Conservation (phyloP, 1,139 yeast species). For the Arxiozyma slooffiae region DNA sequence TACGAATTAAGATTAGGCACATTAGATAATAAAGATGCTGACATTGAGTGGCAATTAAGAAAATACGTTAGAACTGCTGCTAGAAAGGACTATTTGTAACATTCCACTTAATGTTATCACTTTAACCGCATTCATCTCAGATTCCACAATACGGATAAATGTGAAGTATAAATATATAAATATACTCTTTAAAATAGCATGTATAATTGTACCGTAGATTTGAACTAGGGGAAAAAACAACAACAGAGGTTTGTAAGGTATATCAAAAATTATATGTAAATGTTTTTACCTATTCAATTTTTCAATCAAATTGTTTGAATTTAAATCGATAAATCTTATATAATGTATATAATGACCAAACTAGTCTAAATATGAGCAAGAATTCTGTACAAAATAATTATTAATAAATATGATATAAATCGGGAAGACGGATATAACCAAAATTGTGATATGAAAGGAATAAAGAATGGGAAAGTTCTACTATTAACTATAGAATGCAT, state of each 20-base stretch:
- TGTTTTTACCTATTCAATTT: background rate
- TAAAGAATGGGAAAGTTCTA: background rate
- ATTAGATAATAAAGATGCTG: slow-evolving; percentile 93
- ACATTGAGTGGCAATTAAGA: slow-evolving; percentile 90
- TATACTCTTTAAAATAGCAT: background rate
- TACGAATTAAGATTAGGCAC: slow-evolving; percentile 85
- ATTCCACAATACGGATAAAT: background rate
- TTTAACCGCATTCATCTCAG: background rate
- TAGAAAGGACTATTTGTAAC: slow-evolving; percentile 72
- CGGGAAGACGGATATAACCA: background rate
- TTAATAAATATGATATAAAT: too few species aligned
- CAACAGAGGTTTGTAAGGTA: background rate
- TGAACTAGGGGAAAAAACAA: too few species aligned
- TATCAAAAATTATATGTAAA: too few species aligned
- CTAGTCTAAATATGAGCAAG: too few species aligned
- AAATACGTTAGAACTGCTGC: slow-evolving; percentile 91
- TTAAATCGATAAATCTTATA: too few species aligned
- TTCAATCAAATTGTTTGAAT: background rate
- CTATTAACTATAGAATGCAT: background rate
- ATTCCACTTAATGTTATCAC: background rate
- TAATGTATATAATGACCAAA: too few species aligned
- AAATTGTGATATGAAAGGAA: too few species aligned
- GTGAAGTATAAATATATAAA: too few species aligned
- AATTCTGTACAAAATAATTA: background rate
- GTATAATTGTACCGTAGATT: background rate